These are phyloP conservation scores for Candida sithepensis DNA, from an alignment of 805 yeast species.

Conservation along the genomic window DNA sequence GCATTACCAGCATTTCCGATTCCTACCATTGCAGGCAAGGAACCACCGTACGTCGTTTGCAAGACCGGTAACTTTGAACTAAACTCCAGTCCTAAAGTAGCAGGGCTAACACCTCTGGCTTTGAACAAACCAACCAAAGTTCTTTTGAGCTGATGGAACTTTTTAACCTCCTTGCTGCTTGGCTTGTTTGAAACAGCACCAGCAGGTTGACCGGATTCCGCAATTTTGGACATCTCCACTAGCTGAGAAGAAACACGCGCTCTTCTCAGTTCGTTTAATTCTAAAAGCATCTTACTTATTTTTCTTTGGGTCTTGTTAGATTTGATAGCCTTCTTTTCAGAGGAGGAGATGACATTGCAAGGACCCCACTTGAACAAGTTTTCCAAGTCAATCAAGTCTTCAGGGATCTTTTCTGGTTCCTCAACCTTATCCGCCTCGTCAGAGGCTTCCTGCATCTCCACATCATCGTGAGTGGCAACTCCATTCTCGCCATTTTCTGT, in stretches of 20 bases:
- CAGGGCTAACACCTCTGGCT: slow-evolving; percentile 28
- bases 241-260: neutral
- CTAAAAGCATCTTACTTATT: slow-evolving; percentile 42
- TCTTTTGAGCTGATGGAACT: slow-evolving; percentile 42
- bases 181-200: slow-evolving; percentile 33
- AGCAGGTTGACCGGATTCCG: slow-evolving; percentile 6
- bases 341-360: slow-evolving; percentile 21
- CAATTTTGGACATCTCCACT: slow-evolving; percentile 29
- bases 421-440: slow-evolving; percentile 6
- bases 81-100: slow-evolving; percentile 34
- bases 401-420: slow-evolving; percentile 1
- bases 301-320: slow-evolving; percentile 29
- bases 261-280: slow-evolving; percentile 49
- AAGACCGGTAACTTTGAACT: slow-evolving; percentile 57
- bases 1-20: slow-evolving; percentile 7
- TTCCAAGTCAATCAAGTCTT: slow-evolving; percentile 24
- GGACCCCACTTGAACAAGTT: slow-evolving; percentile 27
- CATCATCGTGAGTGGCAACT: neutral
- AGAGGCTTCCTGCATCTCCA: neutral
- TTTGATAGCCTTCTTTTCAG: slow-evolving; percentile 24
- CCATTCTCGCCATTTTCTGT: neutral
- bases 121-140: slow-evolving; percentile 38
- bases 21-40: slow-evolving; percentile 58
- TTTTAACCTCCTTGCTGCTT: slow-evolving; percentile 36
- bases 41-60: slow-evolving; percentile 71